These are phyloP conservation scores for Crithidia sp. DNA, from an alignment of 208 protist species.

Conservation along the genomic window DNA sequence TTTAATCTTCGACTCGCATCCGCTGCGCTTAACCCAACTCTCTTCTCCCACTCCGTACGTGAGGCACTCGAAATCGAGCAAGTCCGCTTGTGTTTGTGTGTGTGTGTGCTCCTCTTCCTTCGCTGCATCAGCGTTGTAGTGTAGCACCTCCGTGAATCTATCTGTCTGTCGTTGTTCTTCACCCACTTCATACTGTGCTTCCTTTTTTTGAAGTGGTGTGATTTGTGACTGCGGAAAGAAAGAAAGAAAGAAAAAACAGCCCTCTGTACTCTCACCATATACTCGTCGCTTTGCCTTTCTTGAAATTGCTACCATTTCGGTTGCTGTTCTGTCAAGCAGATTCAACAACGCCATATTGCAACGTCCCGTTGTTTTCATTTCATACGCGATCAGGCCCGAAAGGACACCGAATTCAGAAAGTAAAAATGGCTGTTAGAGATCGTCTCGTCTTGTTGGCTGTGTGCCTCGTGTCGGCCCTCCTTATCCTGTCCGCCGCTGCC, in stretches of 20 bases:
- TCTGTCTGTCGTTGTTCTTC: neutral
- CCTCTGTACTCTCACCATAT: no score
- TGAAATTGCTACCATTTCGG: no score
- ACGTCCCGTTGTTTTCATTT: neutral
- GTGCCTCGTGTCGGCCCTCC: constrained; percentile 29
- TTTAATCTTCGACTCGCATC: no score
- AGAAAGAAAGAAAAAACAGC: neutral
- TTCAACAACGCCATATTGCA: no score
- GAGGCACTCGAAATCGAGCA: no score
- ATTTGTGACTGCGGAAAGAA: neutral
- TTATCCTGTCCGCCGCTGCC: constrained; percentile 38
- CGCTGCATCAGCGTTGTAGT: no score
- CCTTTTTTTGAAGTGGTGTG: neutral
- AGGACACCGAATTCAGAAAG: no score
- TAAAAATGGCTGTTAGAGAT: constrained; percentile 14
- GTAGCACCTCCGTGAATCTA: neutral
- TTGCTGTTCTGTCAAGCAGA: no score
- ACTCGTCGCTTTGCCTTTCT: no score
- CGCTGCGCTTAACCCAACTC: no score
- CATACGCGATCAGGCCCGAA: neutral
- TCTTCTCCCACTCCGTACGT: no score
- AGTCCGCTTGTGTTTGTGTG: neutral
- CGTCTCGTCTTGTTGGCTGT: constrained; percentile 20
- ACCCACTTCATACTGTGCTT: constrained; percentile 2
- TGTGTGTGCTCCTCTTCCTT: neutral